Base-by-base conservation (phyloP, 73 alveolate genomes). In the Tetrahymena borealis region DNA sequence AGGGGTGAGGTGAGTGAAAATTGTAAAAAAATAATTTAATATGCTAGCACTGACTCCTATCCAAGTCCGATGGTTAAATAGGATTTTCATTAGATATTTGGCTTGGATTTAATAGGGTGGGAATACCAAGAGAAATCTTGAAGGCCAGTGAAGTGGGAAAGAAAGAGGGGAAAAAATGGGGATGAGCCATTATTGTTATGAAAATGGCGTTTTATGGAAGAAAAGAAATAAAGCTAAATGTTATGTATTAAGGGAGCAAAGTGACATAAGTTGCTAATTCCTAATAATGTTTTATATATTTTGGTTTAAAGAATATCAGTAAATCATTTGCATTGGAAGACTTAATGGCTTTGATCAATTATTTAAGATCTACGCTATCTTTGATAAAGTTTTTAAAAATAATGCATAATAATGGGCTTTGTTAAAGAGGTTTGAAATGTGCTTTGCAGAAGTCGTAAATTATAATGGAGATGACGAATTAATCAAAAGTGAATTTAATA, bases 301-400 rank as follows among this genome's bases (percentile, higher is more conserved):
- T 16, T 24, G 85, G 28, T 60, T 60, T 60, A n/a, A 60, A 60
- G 28, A 60, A 35, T 35, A 60, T 60, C 85, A 60, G 85, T 60
- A 60, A 60, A 60, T 60, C 85, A 60, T 60, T 60, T 60, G 85
- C 85, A 60, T 24, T 60, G 85, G 28, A 24, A 60, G 28, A 35
- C 85, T 60, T 60, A 60, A 60, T 60, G 85, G 85, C 85, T 35
- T 60, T 60, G 85, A 60, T 60, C 85, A n/a, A 60, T 60, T 60
- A 60, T 60, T 60, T 60, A 60, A 60, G n/a, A 60, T 60, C 28
- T 60, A 35, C 85, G 85, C 85, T 60, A 60, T 24, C 85, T 60
- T 60, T 18, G 37, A 60, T 60, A 24, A 20, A 60, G 85, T 60
- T 60, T 60, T 60, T 60, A 60, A 60, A 60, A 60, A 60, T 60